A percentile compares a stretch with the other conserved stretches of the same genome.
Evolutionary conservation across 2,329 filamentous ascomycete genomes (phyloP).

Genomic region (Colletotrichum godetiae): DNA sequence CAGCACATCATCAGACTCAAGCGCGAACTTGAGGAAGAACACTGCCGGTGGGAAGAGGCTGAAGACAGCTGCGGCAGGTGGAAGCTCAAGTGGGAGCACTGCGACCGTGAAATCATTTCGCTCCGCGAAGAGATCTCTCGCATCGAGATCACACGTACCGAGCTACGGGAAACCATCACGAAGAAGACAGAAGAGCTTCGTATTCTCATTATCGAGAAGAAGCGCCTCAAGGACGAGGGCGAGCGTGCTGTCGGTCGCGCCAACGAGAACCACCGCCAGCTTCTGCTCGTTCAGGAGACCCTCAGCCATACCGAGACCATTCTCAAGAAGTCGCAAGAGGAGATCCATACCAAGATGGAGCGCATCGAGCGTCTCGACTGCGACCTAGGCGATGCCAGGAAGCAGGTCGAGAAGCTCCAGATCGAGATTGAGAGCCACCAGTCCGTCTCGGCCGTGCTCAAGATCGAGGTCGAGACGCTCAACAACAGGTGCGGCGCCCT

Average conservation of each 20-base stretch:
- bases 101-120: constrained; percentile 12
- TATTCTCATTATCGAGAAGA: constrained; percentile 21
- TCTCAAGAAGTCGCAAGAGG: constrained; percentile 19
- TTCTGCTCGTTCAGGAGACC: constrained; percentile 10
- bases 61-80: constrained; percentile 23
- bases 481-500: constrained; percentile 9
- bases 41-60: constrained; percentile 17
- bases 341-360: constrained; percentile 20
- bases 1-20: constrained; percentile 12
- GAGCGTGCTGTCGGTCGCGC: constrained; percentile 5
- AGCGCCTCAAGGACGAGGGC: constrained; percentile 25
- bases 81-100: constrained; percentile 32
- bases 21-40: constrained; percentile 17
- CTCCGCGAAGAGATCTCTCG: constrained; percentile 24
- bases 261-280: constrained; percentile 26
- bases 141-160: not conserved
- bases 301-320: constrained; percentile 13
- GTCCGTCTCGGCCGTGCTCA: not conserved
- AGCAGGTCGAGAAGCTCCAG: constrained; percentile 7
- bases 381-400: not conserved
- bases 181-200: constrained; percentile 25
- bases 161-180: constrained; percentile 18
- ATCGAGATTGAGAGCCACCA: constrained; percentile 11
- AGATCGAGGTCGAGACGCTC: constrained; percentile 21
- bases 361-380: constrained; percentile 16